A percentile compares a stretch with the other conserved stretches of the same genome.
Conservation (phyloP, 495 filamentous ascomycete genomes). For the Apiosordaria backusii region DNA sequence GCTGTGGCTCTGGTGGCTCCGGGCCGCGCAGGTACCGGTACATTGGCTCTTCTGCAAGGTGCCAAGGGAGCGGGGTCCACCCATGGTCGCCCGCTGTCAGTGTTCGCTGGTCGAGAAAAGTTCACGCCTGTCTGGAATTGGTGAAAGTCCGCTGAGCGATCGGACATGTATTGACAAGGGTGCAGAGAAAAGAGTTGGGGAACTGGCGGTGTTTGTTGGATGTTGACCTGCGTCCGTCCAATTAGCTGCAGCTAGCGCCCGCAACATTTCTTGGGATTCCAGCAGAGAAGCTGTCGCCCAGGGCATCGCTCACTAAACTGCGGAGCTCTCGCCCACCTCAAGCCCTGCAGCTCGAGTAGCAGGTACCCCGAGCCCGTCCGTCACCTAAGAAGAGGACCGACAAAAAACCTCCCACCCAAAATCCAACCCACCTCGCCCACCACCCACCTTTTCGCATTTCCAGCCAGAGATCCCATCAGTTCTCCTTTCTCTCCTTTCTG, state of each 20-base stretch:
- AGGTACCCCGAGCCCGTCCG: slow-evolving; percentile 14
- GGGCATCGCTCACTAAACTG: slow-evolving; percentile 21
- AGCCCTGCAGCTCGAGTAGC: slow-evolving; percentile 8
- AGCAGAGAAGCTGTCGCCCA: slow-evolving; percentile 10
- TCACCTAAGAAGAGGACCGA: neutral
- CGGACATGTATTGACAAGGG: slow-evolving; percentile 25
- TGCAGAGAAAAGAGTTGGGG: slow-evolving; percentile 35
- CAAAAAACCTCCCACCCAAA: slow-evolving; percentile 29
- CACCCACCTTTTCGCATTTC: slow-evolving; percentile 12
- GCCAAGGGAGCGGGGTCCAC: slow-evolving; percentile 15
- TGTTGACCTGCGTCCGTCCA: slow-evolving; percentile 31
- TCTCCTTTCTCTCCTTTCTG: slow-evolving; percentile 11
- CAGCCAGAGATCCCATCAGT: slow-evolving; percentile 11
- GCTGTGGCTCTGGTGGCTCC: slow-evolving; percentile 16
- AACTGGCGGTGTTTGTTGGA: slow-evolving; percentile 33
- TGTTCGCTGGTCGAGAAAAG: slow-evolving; percentile 11
- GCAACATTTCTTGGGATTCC: slow-evolving; percentile 27
- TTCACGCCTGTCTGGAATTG: slow-evolving; percentile 17
- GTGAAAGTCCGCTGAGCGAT: slow-evolving; percentile 31
- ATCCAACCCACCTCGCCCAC: slow-evolving; percentile 17
- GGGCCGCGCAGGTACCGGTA: slow-evolving; percentile 29
- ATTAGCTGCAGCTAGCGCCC: slow-evolving; percentile 31
- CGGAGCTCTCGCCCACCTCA: slow-evolving; percentile 16
- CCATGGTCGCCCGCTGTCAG: slow-evolving; percentile 23
- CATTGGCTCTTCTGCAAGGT: slow-evolving; percentile 17